Conservation (phyloP, 2,329 filamentous ascomycete species). For the Fusarium dlaminii region DNA sequence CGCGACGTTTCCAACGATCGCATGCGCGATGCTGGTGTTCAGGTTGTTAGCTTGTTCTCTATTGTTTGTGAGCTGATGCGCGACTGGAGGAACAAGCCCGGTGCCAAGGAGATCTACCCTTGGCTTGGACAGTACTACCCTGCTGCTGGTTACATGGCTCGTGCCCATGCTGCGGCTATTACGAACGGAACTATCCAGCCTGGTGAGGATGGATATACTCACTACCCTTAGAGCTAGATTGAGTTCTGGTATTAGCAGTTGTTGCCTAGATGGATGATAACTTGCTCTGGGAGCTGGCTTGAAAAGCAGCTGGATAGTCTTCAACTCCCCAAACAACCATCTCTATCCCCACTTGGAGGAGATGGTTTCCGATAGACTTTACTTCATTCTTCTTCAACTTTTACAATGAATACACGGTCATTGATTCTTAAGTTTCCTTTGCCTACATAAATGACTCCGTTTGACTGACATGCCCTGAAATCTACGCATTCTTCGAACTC, state of each 20-base stretch:
- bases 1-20: conserved; percentile 72
- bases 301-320: not conserved
- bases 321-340: not conserved
- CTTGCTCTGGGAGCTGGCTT: not conserved
- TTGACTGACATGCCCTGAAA: not conserved
- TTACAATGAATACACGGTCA: not conserved
- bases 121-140: conserved; percentile 73
- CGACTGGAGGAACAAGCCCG: conserved; percentile 69
- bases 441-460: rapidly evolving
- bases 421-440: rapidly evolving
- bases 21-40: conserved; percentile 74
- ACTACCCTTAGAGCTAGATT: not conserved
- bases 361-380: not conserved
- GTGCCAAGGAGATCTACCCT: conserved; percentile 66
- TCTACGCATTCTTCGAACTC: too few relatives aligned
- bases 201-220: conserved; percentile 55
- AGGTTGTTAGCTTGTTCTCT: conserved; percentile 68
- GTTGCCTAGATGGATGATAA: too few relatives aligned
- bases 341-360: not conserved
- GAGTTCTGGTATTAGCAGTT: not conserved
- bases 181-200: conserved; percentile 66
- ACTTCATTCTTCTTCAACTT: not conserved
- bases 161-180: conserved; percentile 69
- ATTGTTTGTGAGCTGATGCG: conserved; percentile 76
- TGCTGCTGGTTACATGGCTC: conserved; percentile 70